These are phyloP conservation scores for Cordyceps cicadae DNA, from an alignment of 2,329 filamentous ascomycete species.

Conservation along the genomic window DNA sequence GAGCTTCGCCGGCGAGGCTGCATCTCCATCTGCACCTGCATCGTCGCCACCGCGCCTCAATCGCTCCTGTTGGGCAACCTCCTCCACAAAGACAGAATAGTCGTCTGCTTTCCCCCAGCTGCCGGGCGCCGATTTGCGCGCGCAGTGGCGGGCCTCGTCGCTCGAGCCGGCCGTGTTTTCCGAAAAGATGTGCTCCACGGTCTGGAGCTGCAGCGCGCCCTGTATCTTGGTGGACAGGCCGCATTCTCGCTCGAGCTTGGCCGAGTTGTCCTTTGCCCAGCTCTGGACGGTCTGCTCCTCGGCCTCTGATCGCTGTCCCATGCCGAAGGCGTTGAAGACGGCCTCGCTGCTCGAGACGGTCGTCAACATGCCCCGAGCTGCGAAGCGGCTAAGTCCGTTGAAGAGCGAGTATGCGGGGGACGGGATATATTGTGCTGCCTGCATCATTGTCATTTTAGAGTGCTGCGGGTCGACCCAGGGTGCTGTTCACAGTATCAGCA, in stretches of 20 bases:
- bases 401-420: not conserved
- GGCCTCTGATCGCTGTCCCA: not conserved
- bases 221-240: not conserved
- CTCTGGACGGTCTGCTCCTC: not conserved
- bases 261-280: not conserved
- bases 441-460: constrained; percentile 10
- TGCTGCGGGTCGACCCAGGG: constrained; percentile 14
- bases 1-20: not conserved
- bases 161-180: constrained; percentile 6
- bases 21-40: not conserved
- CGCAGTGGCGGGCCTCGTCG: constrained; percentile 8
- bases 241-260: not conserved
- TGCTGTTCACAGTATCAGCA: constrained; percentile 2
- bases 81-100: constrained; percentile 4
- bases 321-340: not conserved
- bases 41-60: not conserved
- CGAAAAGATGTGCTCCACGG: constrained; percentile 8
- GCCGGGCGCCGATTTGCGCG: constrained; percentile 1
- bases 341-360: constrained; percentile 10
- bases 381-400: constrained; percentile 8
- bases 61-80: constrained; percentile 3
- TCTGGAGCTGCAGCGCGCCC: constrained; percentile 1
- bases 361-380: constrained; percentile 4
- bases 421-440: constrained; percentile 6
- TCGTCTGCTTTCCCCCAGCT: constrained; percentile 10